These are phyloP conservation scores for Crithidia acanthocephali DNA, from an alignment of 208 protist species.

Conservation along the genomic window DNA sequence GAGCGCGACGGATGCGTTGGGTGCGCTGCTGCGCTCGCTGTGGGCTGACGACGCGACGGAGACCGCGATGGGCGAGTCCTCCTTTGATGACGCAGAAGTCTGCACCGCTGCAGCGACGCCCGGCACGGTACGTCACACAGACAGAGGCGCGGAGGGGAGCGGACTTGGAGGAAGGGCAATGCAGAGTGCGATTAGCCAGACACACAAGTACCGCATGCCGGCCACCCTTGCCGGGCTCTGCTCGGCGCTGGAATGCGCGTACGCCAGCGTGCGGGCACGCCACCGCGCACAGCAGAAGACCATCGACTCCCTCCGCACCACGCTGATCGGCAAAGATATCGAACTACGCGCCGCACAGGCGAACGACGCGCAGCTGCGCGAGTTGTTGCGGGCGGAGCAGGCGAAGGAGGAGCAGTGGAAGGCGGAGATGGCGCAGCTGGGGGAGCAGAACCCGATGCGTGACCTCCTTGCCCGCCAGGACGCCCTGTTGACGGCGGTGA, in stretches of 20 bases:
- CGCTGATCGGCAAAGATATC: slow-evolving; percentile 29
- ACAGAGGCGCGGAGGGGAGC: too few relatives aligned
- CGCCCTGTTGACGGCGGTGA: slow-evolving; percentile 47
- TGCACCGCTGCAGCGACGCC: neutral
- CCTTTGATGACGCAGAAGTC: neutral
- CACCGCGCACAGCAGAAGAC: slow-evolving; percentile 23
- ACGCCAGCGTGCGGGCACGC: slow-evolving; percentile 23
- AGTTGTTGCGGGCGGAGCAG: slow-evolving; percentile 33
- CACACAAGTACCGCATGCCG: slow-evolving; percentile 21
- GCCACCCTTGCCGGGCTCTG: slow-evolving; percentile 32
- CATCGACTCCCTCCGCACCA: slow-evolving; percentile 25
- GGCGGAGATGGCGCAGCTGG: slow-evolving; percentile 40
- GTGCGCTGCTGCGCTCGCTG: slow-evolving; percentile 39
- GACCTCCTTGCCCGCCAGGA: slow-evolving; percentile 65
- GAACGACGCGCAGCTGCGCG: slow-evolving; percentile 41
- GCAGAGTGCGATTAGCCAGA: too few relatives aligned
- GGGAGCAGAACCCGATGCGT: slow-evolving; percentile 53
- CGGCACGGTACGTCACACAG: too few relatives aligned
- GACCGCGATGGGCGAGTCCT: neutral
- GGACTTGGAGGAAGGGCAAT: too few relatives aligned
- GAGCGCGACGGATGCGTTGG: slow-evolving; percentile 31
- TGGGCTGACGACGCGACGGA: slow-evolving; percentile 43
- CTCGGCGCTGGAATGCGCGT: slow-evolving; percentile 37
- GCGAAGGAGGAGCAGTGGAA: slow-evolving; percentile 43
- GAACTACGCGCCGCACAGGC: slow-evolving; percentile 31